phyloP scores from a whole-genome alignment of 2,329 filamentous ascomycete genomes.

The Aspergillaceae sp. region DNA sequence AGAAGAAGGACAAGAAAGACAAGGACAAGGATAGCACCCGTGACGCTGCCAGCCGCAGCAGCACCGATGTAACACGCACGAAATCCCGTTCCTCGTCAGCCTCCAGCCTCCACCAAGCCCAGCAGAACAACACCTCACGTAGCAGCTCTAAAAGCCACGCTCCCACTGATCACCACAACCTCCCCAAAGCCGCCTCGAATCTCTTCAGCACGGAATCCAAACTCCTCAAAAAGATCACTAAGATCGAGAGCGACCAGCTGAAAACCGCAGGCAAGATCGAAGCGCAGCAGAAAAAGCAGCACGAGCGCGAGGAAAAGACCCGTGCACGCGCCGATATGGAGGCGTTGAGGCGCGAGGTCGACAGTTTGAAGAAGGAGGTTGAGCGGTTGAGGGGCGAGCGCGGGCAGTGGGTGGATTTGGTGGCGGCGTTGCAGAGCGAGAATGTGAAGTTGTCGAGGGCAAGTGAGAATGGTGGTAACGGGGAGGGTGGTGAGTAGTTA shows the following conservation, averaged over 20 bases:
- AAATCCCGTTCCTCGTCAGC: slow-evolving; percentile 1
- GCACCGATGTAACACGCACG: slow-evolving; percentile 1
- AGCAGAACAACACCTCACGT: background rate
- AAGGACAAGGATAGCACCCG: background rate
- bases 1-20: background rate
- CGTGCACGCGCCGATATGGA: slow-evolving; percentile 37
- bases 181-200: slow-evolving; percentile 22
- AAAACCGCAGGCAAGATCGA: slow-evolving; percentile 35
- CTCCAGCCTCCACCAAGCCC: background rate
- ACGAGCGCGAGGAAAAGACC: slow-evolving; percentile 36
- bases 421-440: slow-evolving; percentile 50
- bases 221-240: slow-evolving; percentile 31
- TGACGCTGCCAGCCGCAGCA: background rate
- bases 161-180: background rate
- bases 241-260: slow-evolving; percentile 34
- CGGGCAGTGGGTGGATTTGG: slow-evolving; percentile 41
- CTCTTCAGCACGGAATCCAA: slow-evolving; percentile 29
- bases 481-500: background rate
- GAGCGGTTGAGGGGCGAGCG: slow-evolving; percentile 43
- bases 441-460: slow-evolving; percentile 41
- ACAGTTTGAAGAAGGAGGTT: slow-evolving; percentile 40
- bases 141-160: too few relatives aligned
- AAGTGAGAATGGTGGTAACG: slow-evolving; percentile 6
- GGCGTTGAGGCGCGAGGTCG: slow-evolving; percentile 40
- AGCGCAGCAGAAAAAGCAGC: slow-evolving; percentile 28